Base-by-base conservation (phyloP, 805 yeast genomes). In the Cyberlindnera bimundalis region DNA sequence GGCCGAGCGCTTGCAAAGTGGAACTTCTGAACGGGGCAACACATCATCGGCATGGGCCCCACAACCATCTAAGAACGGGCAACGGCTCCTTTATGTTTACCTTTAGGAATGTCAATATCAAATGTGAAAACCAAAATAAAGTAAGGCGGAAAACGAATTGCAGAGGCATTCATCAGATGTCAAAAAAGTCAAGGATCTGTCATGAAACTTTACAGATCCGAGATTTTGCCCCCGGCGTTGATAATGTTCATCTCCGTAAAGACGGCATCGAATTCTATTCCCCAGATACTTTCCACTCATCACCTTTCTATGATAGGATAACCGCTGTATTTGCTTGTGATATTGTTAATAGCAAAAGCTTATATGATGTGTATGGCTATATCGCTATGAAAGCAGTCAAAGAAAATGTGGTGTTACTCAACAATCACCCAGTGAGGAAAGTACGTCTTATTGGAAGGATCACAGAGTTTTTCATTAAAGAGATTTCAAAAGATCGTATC, bases 391-490 rank as follows among this genome's bases (percentile, higher is more conserved):
- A 42, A 1, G 46, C 53, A 0, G 33, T 40, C 15, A 34, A 21
- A 2, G 38, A 52, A 3, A 46, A 48, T 9, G 58, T 61, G 5
- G 42, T 63, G 4, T 48, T 74, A 53, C 52, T 62, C 28, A 52
- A 55, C 1, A 74, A 74, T 44, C 71, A 73, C 52, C 80, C 80
- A 0, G 36, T 74, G 2, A 47, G 53, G 15, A 49, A 48, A 16
- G 49, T 74, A 0, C 46, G 48, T 12, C 42, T 74, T 0, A 34
- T 56, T 26, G 80, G 78, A 0, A 50, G 55, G 13, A 52, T 72
- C 3, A 46, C 58, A 2, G 64, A 65, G 21, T 66, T 60, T 29
- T 35, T 19, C 36, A 48, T 45, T 29, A 55, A 38, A 42, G 52
- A 51, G 45, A 24, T 24, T 4, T 37, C 42, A 18, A 39, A 29